Base-by-base conservation (phyloP, 1,284 basidiomycete species). In the Stygiomarasmius scandens region DNA sequence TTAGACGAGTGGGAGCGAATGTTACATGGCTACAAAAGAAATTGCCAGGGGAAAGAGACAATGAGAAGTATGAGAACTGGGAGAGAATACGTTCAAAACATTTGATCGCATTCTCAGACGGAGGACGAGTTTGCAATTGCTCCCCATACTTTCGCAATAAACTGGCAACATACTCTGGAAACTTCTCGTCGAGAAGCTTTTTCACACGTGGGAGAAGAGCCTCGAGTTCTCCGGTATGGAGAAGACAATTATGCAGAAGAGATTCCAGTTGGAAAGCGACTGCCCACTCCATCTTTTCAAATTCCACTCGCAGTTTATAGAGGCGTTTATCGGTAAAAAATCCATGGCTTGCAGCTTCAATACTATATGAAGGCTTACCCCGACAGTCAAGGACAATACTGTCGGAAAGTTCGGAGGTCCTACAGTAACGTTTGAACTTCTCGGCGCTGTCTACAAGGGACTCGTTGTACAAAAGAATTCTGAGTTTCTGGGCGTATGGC, bases 181-280 rank as follows among this genome's bases (percentile, higher is more conserved):
- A 66, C 48, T 74, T 64, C n/a, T 63, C 45, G 36, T 64, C 65
- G 57, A 72, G 74, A 10, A 89, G 68, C 0, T 68, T 56, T 23
- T 74, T 70, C 36, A 89, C 73, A 2, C 66, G 67, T 1, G 72
- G 71, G 14, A 77, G 65, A 41, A 90, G 72, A 12, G 68, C 61
- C n/a, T 73, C 65, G 2, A 88, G 56, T 49, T 90, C 85, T 6
- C 71, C 68, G 0, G 86, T 83, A 58, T 84, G 82, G 38, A 90
- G 71, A 9, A 81, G 69, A 0, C 80, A 78, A 60, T 87, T 87
- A 38, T 76, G 82, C 8, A 91, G 66, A 14, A 90, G 72, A 0
- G 82, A 79, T 66, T 89, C 88, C 34, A 90, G 71, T 67, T 92
- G 89, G 64, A 90, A 91, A 1, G 84, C 85, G 45, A 89, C 76